Evolutionary conservation across 495 filamentous ascomycete species (phyloP).

Genomic region (Aspergillus sparsus): DNA sequence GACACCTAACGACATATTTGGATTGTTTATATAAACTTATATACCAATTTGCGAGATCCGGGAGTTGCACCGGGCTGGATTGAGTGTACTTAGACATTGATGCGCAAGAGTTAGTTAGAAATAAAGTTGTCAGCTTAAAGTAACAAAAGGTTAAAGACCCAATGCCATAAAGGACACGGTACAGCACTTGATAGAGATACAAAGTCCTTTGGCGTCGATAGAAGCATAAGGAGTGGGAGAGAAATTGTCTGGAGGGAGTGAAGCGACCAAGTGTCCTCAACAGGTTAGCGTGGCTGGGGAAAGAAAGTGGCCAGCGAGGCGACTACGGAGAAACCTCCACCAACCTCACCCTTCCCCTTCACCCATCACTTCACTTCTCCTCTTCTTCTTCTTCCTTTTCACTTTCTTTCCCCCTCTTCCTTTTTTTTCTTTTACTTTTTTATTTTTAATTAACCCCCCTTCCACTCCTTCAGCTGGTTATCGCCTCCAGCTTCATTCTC

Average conservation of each 20-base stretch:
- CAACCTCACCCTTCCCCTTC: constrained; percentile 28
- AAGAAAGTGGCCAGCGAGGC: constrained; percentile 48
- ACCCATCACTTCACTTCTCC: constrained; percentile 35
- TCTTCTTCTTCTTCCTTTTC: constrained; percentile 37
- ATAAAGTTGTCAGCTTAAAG: too few species aligned
- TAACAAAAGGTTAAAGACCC: too few species aligned
- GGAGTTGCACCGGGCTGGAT: not conserved
- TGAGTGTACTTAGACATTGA: constrained; percentile 14
- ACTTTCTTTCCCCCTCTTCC: constrained; percentile 30
- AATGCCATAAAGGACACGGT: not conserved
- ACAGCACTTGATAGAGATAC: too few species aligned
- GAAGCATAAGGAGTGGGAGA: not conserved
- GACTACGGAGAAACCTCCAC: constrained; percentile 23
- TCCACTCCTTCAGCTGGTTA: constrained; percentile 56
- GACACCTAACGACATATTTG: constrained; percentile 16
- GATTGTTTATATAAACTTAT: constrained; percentile 2
- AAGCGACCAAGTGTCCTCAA: constrained; percentile 50
- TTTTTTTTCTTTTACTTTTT: constrained; percentile 38
- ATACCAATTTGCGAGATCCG: constrained; percentile 13
- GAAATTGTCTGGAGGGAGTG: constrained; percentile 14
- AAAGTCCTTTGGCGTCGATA: too few species aligned
- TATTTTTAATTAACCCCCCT: constrained; percentile 36
- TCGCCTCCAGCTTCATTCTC: constrained; percentile 52
- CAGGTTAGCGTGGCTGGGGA: constrained; percentile 42
- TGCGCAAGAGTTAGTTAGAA: not conserved